phyloP scores from a whole-genome alignment of 2,329 filamentous ascomycete genomes.

The Penicillium capsulatum region DNA sequence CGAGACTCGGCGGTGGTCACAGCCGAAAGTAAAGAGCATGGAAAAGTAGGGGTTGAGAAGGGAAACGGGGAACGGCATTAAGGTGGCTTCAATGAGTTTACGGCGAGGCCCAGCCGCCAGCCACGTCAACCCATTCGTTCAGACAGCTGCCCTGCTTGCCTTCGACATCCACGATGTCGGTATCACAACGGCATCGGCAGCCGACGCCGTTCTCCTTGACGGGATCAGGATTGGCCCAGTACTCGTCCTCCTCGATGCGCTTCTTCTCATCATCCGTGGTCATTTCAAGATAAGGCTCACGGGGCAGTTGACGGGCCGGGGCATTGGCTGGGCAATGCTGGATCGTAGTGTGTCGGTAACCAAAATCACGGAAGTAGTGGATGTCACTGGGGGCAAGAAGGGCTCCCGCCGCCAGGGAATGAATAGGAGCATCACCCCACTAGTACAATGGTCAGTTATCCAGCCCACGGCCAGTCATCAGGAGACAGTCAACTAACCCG shows the following conservation, averaged over 20 bases:
- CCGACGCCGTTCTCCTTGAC: constrained; percentile 95
- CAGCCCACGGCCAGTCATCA: constrained; percentile 6
- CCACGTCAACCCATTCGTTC: constrained; percentile 94
- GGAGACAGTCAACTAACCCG: constrained; percentile 58
- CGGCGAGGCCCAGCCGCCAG: constrained; percentile 79
- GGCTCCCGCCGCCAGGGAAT: constrained; percentile 89
- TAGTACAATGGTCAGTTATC: constrained; percentile 44
- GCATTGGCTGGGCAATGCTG: constrained; percentile 98
- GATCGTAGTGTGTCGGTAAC: constrained; percentile 96
- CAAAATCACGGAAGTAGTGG: constrained; percentile 98
- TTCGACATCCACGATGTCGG: constrained; percentile 95
- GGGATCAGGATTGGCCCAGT: constrained; percentile 84
- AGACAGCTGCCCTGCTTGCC: constrained; percentile 95
- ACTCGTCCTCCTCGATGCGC: constrained; percentile 86
- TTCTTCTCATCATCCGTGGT: constrained; percentile 78
- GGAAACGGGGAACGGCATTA: constrained; percentile 24
- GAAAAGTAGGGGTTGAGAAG: constrained; percentile 29
- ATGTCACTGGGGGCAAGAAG: constrained; percentile 78
- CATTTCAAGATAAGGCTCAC: constrained; percentile 74
- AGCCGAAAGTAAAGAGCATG: constrained; percentile 30
- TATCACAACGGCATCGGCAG: constrained; percentile 93
- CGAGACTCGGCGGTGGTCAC: constrained; percentile 32
- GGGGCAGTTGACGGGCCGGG: constrained; percentile 76
- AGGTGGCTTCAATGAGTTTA: constrained; percentile 26
- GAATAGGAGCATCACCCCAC: constrained; percentile 98